These are phyloP conservation scores for Rubroboletus pulcherrimus DNA, from an alignment of 768 basidiomycete species.

Conservation along the genomic window DNA sequence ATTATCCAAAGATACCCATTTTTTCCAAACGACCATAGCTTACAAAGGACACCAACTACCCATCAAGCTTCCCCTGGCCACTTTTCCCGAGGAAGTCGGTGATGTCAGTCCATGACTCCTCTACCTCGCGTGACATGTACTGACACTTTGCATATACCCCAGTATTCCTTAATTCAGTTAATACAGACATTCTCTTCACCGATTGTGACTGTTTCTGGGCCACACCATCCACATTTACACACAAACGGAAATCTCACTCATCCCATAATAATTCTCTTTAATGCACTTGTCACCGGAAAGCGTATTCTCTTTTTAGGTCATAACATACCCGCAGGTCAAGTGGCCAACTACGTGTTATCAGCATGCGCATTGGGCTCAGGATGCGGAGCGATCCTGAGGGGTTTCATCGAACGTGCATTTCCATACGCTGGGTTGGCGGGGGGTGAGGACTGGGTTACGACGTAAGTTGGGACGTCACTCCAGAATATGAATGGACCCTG, in stretches of 20 bases:
- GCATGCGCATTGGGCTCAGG: slow-evolving; percentile 93
- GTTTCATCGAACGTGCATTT: slow-evolving; percentile 88
- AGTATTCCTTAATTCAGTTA: slow-evolving; percentile 93
- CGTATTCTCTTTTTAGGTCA: slow-evolving; percentile 96
- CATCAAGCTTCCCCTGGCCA: slow-evolving; percentile 85
- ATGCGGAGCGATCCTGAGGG: slow-evolving; percentile 77
- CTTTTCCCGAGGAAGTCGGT: slow-evolving; percentile 93
- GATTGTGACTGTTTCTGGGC: slow-evolving; percentile 60
- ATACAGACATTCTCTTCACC: slow-evolving; percentile 75
- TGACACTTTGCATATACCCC: slow-evolving; percentile 12
- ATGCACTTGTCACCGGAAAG: slow-evolving; percentile 91
- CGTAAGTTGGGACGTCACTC: slow-evolving; percentile 47
- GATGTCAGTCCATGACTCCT: slow-evolving; percentile 59
- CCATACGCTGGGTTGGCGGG: slow-evolving; percentile 92
- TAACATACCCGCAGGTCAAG: slow-evolving; percentile 82
- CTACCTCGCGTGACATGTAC: background rate
- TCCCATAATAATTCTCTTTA: slow-evolving; percentile 93
- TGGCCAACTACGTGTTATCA: slow-evolving; percentile 87
- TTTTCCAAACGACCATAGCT: slow-evolving; percentile 79
- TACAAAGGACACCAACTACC: slow-evolving; percentile 84
- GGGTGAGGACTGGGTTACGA: slow-evolving; percentile 84
- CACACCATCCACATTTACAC: slow-evolving; percentile 88
- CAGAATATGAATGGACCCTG: background rate
- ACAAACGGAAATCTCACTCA: slow-evolving; percentile 88
- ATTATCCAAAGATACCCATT: slow-evolving; percentile 85